Percentiles rank a stretch among this genome's conserved stretches.
phyloP scores from a whole-genome alignment of 2,329 filamentous ascomycete genomes.

The Diaporthe citriasiana region DNA sequence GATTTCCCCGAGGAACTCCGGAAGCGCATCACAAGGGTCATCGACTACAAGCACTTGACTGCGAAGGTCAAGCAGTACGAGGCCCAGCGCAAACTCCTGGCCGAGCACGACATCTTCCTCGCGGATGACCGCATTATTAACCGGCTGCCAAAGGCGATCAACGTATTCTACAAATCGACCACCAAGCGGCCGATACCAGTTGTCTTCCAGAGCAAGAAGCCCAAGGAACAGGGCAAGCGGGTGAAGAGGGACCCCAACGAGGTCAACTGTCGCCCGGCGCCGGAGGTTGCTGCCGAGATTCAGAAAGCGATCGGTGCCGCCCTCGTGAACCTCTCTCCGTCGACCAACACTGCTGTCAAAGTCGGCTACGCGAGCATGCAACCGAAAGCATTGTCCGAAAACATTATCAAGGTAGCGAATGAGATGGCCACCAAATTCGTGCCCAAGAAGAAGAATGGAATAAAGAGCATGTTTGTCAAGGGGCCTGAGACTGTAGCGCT shows the following conservation, averaged over 20 bases:
- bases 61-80: conserved; percentile 92
- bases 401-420: conserved; percentile 79
- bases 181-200: conserved; percentile 90
- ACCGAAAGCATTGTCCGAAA: conserved; percentile 82
- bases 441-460: conserved; percentile 88
- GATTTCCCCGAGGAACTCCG: conserved; percentile 77
- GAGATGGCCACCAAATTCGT: conserved; percentile 84
- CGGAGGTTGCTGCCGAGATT: conserved; percentile 84
- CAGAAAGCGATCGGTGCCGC: conserved; percentile 82
- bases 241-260: conserved; percentile 64
- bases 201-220: conserved; percentile 67
- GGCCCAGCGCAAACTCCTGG: conserved; percentile 83
- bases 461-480: conserved; percentile 90
- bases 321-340: conserved; percentile 83
- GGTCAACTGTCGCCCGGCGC: conserved; percentile 66
- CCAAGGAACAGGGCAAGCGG: conserved; percentile 70
- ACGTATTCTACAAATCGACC: conserved; percentile 90
- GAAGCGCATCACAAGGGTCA: conserved; percentile 79
- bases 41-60: conserved; percentile 84
- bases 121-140: conserved; percentile 89
- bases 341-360: conserved; percentile 84
- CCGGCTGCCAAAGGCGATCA: conserved; percentile 81
- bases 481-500: conserved; percentile 88
- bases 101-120: conserved; percentile 93
- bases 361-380: conserved; percentile 83